Percentiles rank a stretch among this genome's conserved stretches.
These are phyloP conservation scores for Elongisporangium undulatum DNA, from an alignment of 352 stramenopile genomes.

Conservation along the genomic window DNA sequence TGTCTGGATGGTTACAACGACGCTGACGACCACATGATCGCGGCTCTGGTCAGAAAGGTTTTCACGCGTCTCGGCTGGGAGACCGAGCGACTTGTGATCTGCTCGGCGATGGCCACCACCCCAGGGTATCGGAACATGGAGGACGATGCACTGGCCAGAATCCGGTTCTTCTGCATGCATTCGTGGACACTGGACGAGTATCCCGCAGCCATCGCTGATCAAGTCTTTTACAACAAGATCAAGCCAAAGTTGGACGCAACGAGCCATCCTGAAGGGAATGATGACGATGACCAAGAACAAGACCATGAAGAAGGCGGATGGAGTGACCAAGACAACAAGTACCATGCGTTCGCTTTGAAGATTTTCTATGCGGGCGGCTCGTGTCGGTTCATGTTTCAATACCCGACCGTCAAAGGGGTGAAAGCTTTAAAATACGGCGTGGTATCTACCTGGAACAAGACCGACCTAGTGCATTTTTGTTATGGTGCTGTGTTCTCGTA, in stretches of 20 bases:
- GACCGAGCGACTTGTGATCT: background rate
- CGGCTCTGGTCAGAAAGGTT: background rate
- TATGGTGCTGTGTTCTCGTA: background rate
- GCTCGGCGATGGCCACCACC: background rate
- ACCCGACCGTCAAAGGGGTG: constrained; percentile 4
- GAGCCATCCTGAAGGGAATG: background rate
- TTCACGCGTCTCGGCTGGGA: background rate
- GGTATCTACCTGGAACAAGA: no score
- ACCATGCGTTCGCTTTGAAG: constrained; percentile 10
- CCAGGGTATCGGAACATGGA: background rate
- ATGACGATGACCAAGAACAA: background rate
- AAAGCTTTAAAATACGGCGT: background rate
- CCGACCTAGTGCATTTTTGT: no score
- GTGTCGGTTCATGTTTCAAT: constrained; percentile 21
- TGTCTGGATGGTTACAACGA: no score
- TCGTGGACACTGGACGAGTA: background rate
- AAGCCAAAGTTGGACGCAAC: background rate
- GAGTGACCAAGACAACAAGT: constrained; percentile 8
- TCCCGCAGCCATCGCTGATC: background rate
- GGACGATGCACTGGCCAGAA: background rate
- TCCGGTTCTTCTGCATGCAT: background rate
- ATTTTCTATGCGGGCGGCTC: constrained; percentile 22
- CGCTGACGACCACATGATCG: background rate
- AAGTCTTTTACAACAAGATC: background rate
- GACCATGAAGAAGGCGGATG: no score